Evolutionary conservation across 2,329 filamentous ascomycete genomes (phyloP), one percentile per base, ranked within the genome.

Genomic region (Lomentospora prolificans): DNA sequence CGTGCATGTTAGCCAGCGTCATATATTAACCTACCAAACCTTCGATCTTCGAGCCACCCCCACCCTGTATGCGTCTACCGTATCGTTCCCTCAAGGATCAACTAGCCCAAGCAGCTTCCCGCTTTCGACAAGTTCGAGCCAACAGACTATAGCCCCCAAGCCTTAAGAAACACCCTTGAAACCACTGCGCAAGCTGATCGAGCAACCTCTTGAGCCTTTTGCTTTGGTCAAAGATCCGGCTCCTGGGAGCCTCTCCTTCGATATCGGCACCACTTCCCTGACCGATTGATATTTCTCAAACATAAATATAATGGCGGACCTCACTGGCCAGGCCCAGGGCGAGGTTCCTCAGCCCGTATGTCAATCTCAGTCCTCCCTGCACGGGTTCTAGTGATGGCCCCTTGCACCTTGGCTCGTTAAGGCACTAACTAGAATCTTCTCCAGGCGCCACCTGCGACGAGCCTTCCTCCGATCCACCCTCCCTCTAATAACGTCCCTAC

Each of bases 401-500:
- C 30, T 31, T 8, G 14, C 4, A 27, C 14, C n/a, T 6, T 33
- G 10, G 12, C n/a, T 19, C 3, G 48, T 14, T 9, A 30, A 30
- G 10, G 30, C 22, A 41, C 31, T 46, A n/a, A 14, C 25, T 46
- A 14, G 10, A 17, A 24, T 10, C 25, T 22, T 61, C 62, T 60
- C 59, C 65, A 63, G 60, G 62, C 58, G 60, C 66, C 60, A 57
- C 64, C 51, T 59, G 53, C 60, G 14, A 61, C 72, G 48, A 67
- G 64, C 36, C 24, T 33, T 33, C 7, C 30, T 33, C 30, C 33
- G 22, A 46, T 54, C 24, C 52, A 54, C 28, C 62, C 70, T 10
- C 52, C 52, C 24, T 54, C 52, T 58, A 67, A 70, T 63, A 57
- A 70, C 30, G 70, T 73, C 55, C 72, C 79, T 64, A 79, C 77